Evolutionary conservation across 108 stramenopile species (phyloP), one percentile per base, ranked within the genome.

Genomic region (Cyclotella sp.): DNA sequence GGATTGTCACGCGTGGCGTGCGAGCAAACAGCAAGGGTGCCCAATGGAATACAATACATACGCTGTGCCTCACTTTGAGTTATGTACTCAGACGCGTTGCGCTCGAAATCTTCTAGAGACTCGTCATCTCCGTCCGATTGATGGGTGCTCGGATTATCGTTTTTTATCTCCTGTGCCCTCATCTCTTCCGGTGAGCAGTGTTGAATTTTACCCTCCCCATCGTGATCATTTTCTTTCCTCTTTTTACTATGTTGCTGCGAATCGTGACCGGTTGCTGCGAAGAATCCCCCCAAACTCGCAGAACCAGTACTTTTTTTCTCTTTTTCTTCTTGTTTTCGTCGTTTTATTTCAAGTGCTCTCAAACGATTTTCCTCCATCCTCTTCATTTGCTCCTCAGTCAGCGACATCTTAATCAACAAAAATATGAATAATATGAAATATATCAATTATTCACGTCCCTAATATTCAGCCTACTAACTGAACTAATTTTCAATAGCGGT

Each of bases 321-420:
- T 69, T 27, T 77, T 64, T 86, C 82, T 61, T 70, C 47, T 61
- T 74, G 43, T 69, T 84, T 82, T 58, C 72, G 77, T 69, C 78
- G 79, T 66, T 81, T 73, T 58, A 91, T 86, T 73, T 85, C 79
- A 71, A 95, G 68, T 28, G 93, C 93, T 70, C 86, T 71, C 67
- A 89, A 89, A 42, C 89, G 68, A 61, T 91, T 95, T 55, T 79
- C 77, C n/a, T 88, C 86, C 41, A 92, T 92, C 53, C 88, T 81
- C 75, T 92, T 88, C 44, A 34, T 53, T 53, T 91, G 89, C 81
- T 95, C 93, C 22, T 90, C 86, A 13, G 93, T 94, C 62, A 94
- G 63, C 46, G 75, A 74, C 84, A 88, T 88, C 18, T 64, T 54
- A n/a, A 15, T 14, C 42, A 9, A 34, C 11, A 21, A 14, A 9